phyloP scores from a whole-genome alignment of 345 rosid genomes.

The Lagerstroemia speciosa region DNA sequence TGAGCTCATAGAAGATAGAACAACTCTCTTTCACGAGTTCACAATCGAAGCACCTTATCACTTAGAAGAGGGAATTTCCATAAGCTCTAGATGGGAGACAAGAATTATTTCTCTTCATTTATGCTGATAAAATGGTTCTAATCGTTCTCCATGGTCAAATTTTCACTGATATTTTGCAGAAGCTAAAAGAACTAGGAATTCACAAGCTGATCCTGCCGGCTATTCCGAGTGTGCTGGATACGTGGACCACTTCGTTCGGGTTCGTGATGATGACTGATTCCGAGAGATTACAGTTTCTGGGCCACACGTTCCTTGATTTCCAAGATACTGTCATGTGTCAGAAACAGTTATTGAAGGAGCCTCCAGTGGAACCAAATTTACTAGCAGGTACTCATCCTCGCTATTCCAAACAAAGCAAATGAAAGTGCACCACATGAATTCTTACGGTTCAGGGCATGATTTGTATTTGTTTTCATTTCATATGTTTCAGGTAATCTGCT shows the following conservation, averaged over 20 bases:
- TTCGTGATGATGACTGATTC: slow-evolving; percentile 28
- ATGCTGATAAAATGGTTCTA: not conserved
- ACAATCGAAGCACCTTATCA: no score
- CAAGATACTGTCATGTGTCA: slow-evolving; percentile 42
- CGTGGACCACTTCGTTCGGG: slow-evolving; percentile 46
- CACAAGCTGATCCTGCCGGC: slow-evolving; percentile 46
- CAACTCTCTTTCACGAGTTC: no score
- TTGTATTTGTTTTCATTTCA: not conserved
- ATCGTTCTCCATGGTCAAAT: not conserved
- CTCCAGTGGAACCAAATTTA: not conserved
- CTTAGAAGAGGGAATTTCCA: no score
- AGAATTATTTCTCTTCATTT: not conserved
- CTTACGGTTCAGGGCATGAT: no score
- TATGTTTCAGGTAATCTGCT: slow-evolving; percentile 15
- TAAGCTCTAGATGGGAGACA: not conserved
- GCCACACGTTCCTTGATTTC: slow-evolving; percentile 36
- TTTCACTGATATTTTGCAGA: slow-evolving; percentile 18
- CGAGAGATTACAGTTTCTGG: slow-evolving; percentile 27
- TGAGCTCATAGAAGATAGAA: no score
- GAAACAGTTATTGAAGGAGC: slow-evolving; percentile 20
- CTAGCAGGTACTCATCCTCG: not conserved
- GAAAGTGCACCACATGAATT: no score
- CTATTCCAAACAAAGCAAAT: not conserved
- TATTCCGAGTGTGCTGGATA: slow-evolving; percentile 19
- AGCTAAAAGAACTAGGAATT: slow-evolving; percentile 38